Conservation (phyloP, 306 rosid genomes). For the Citrullus amarus region DNA sequence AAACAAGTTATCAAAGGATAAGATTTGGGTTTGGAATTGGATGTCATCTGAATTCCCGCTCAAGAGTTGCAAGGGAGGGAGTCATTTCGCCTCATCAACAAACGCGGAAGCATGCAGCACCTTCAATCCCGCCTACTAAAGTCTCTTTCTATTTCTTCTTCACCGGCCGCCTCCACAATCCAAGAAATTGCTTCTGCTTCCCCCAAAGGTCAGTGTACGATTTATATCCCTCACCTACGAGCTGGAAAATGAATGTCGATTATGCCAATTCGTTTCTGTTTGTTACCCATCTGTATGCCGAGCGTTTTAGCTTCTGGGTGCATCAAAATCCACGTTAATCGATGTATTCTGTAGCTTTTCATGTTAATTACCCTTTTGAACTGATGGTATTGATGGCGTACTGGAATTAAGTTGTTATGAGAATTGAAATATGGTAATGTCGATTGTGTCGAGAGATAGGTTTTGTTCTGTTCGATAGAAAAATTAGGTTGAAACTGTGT, state of each 20-base stretch:
- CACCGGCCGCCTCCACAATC: constrained; percentile 42
- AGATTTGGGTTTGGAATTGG: neutral
- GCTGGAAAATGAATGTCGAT: neutral
- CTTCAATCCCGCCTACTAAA: constrained; percentile 40
- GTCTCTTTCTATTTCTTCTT: constrained; percentile 36
- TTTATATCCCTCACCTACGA: neutral
- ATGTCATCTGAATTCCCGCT: neutral
- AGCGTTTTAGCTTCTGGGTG: neutral
- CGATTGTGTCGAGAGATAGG: neutral
- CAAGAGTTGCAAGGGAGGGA: neutral
- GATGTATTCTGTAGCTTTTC: neutral
- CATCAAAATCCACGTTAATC: neutral
- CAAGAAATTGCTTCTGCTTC: constrained; percentile 45
- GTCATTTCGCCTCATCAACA: neutral
- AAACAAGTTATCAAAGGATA: neutral
- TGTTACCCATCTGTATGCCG: neutral
- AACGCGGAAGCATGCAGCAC: constrained; percentile 36
- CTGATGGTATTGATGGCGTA: neutral
- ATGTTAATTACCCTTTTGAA: neutral
- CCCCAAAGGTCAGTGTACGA: constrained; percentile 43
- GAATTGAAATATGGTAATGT: neutral
- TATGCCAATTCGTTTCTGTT: neutral
- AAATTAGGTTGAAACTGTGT: neutral
- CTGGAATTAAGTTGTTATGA: neutral
- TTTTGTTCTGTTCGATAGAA: neutral